These are phyloP conservation scores for Gaertneriomyces semiglobifer DNA, from an alignment of 192 early-diverging fungal species.

Conservation along the genomic window DNA sequence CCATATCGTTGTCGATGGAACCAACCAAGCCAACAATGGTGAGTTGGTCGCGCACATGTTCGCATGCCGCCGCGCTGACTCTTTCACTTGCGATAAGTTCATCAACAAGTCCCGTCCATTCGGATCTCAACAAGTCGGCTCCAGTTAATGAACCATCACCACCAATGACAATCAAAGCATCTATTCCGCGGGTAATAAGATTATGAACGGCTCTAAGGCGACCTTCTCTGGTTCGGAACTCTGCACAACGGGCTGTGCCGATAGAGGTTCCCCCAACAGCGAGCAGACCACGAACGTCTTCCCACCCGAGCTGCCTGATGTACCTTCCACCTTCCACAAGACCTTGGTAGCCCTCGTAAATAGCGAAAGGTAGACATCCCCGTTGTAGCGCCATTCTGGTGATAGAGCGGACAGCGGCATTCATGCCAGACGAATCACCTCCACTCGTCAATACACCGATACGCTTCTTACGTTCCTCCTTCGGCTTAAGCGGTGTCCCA, in stretches of 20 bases:
- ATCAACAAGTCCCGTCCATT: conserved; percentile 81
- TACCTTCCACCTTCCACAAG: conserved; percentile 88
- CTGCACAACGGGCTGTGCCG: conserved; percentile 85
- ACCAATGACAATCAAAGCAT: conserved; percentile 91
- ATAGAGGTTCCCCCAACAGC: conserved; percentile 89
- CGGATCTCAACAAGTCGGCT: conserved; percentile 83
- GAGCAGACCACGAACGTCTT: conserved; percentile 86
- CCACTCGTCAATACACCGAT: conserved; percentile 94
- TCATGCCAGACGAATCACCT: conserved; percentile 98
- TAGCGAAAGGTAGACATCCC: conserved; percentile 79
- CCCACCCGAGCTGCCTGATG: conserved; percentile 81
- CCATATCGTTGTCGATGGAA: conserved; percentile 93
- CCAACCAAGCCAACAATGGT: conserved; percentile 97
- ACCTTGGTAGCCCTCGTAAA: conserved; percentile 96
- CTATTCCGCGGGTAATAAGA: conserved; percentile 87
- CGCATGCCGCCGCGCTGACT: conserved; percentile 60
- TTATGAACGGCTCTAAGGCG: conserved; percentile 79
- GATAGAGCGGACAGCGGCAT: conserved; percentile 86
- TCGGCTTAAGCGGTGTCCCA: neutral
- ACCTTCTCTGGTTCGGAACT: conserved; percentile 81
- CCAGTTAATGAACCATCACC: conserved; percentile 97
- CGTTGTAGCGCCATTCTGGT: conserved; percentile 81
- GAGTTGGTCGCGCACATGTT: conserved; percentile 58
- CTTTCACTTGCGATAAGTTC: conserved; percentile 60
- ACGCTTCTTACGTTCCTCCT: conserved; percentile 48